phyloP scores from a whole-genome alignment of 345 rosid species.

The Eucalyptus caleyi region DNA sequence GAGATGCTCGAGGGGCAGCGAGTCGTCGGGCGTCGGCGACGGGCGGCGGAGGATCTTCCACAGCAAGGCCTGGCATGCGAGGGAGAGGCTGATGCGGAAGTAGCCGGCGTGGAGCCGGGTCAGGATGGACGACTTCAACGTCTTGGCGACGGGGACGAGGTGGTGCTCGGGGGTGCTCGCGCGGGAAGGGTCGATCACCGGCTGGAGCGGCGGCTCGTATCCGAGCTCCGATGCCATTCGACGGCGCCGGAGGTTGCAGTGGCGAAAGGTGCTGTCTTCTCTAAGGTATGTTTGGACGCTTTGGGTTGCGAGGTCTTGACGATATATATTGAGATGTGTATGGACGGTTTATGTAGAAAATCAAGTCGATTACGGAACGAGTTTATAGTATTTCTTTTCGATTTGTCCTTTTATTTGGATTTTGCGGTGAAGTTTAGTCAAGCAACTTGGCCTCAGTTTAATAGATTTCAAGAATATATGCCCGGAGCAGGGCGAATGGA shows the following conservation, averaged over 20 bases:
- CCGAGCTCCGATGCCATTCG: neutral
- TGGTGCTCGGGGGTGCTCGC: neutral
- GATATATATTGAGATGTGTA: neutral
- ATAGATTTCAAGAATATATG: neutral
- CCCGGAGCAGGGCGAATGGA: neutral
- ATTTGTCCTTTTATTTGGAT: neutral
- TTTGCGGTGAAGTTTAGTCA: neutral
- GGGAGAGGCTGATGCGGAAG: conserved; percentile 27
- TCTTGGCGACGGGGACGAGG: neutral
- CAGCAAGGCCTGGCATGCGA: conserved; percentile 25
- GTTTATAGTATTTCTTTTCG: neutral
- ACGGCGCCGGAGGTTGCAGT: no score
- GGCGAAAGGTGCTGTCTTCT: neutral
- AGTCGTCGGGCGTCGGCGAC: neutral
- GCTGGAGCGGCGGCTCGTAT: neutral
- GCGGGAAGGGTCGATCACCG: neutral
- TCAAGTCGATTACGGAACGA: neutral
- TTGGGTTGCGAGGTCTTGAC: neutral
- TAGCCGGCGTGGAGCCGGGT: conserved; percentile 27
- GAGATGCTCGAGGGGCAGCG: neutral
- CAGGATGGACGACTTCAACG: neutral
- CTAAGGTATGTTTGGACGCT: neutral
- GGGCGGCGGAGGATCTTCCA: conserved; percentile 13
- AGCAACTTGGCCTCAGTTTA: neutral
- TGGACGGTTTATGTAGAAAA: neutral